These are phyloP conservation scores for Dictyostelium citrinum DNA, from an alignment of 78 protist genomes.

Conservation along the genomic window DNA sequence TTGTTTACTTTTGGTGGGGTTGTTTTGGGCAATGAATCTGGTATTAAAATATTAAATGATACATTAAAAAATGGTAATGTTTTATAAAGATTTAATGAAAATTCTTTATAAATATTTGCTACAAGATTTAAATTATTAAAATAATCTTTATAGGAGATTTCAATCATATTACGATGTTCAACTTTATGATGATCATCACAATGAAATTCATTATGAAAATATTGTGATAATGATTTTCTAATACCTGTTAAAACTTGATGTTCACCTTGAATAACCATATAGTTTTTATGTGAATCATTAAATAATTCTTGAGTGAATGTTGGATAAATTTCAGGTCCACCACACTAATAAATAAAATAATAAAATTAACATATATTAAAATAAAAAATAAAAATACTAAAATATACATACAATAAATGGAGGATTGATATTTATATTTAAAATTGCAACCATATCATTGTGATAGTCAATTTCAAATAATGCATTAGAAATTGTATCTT, in stretches of 20 bases:
- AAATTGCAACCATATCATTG: neutral
- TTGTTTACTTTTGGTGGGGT: neutral
- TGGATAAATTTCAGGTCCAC: neutral
- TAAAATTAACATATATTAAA: too few species aligned
- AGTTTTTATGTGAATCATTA: neutral
- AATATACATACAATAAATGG: neutral
- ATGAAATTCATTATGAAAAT: neutral
- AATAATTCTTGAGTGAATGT: neutral
- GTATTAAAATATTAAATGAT: neutral
- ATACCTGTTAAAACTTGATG: neutral
- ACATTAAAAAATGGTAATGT: neutral
- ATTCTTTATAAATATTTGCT: neutral
- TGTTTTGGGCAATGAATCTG: neutral
- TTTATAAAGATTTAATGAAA: neutral
- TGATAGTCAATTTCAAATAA: slow-evolving; percentile 3
- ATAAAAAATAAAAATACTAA: neutral
- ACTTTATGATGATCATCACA: slow-evolving; percentile 5
- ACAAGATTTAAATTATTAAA: neutral
- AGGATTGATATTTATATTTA: neutral
- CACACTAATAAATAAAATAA: neutral
- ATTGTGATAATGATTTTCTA: neutral
- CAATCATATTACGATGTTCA: neutral
- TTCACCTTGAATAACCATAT: neutral
- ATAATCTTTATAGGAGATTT: neutral
- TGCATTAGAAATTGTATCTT: neutral